Base-by-base conservation (phyloP, 83 land plant genomes). In the Picea mariana region DNA sequence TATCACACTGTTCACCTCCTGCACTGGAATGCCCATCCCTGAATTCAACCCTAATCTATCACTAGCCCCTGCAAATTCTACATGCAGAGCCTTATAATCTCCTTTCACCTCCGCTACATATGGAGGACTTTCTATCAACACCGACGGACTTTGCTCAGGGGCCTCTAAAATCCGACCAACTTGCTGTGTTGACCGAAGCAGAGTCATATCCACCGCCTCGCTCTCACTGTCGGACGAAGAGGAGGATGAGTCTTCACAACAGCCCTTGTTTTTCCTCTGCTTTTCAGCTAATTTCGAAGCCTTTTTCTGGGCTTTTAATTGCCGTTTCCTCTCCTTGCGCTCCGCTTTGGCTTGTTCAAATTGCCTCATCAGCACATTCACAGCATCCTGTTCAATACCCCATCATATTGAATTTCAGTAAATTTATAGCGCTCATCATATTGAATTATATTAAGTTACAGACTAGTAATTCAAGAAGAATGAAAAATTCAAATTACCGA, bases 181-280 rank as follows among this genome's bases (percentile, higher is more conserved):
- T 15, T 6, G 13, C 38, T 16, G 17, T 9, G 71, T 69, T 3
- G 44, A 31, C 62, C 82, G 66, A 0, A 85, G 82, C 62, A 75
- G 38, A 42, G 44, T 81, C 75, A 81, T 73, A 80, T 83, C 62
- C 21, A 87, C 72, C 23, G 80, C 83, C 69, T 82, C 80, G 15
- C 86, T 85, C 20, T 91, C 91, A 38, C 81, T 81, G 77, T 87
- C 85, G 42, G 87, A 87, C 9, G 91, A 88, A 59, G 85, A 85
- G 20, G 89, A 85, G 6, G 34, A 66, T n/a, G n/a, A n/a, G n/a
- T n/a, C n/a, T n/a, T n/a, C n/a, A 38, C 23, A 71, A 11, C 38
- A 55, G 18, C 23, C 18, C 79, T 80, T 18, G 7, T 38, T 44
- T 55, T 84, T 13, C 86, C 52, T 73, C 62, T 24, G 12, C 2